Evolutionary conservation across 176 grass and related monocot species (phyloP).

Genomic region (Triticum turgidum): DNA sequence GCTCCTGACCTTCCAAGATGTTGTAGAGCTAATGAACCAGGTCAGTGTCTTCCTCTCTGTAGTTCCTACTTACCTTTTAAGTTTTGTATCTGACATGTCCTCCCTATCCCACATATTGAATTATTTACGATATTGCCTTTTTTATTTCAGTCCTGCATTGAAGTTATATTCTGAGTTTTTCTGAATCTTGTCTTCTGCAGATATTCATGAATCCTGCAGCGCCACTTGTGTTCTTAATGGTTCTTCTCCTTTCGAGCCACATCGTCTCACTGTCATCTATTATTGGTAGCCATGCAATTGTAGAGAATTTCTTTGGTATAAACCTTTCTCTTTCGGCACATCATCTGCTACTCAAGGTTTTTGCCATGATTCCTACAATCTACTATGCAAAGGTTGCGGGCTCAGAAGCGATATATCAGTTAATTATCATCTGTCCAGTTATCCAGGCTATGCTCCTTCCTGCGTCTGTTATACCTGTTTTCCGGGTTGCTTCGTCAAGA

Average conservation of each 20-base stretch:
- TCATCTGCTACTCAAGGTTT: conserved; percentile 61
- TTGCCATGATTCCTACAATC: conserved; percentile 72
- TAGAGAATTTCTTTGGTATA: conserved; percentile 76
- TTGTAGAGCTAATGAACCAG: conserved; percentile 96
- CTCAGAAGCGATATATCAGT: conserved; percentile 86
- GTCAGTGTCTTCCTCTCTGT: conserved; percentile 34
- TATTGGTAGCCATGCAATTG: conserved; percentile 72
- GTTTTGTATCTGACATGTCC: not conserved
- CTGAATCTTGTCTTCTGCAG: conserved; percentile 39
- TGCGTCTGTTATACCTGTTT: conserved; percentile 83
- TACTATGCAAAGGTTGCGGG: conserved; percentile 65
- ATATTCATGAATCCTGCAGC: conserved; percentile 83
- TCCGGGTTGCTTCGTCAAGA: conserved; percentile 86
- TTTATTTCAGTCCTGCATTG: not conserved
- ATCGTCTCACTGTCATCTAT: conserved; percentile 74
- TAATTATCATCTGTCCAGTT: conserved; percentile 89
- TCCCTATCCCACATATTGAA: not conserved
- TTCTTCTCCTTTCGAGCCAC: conserved; percentile 93
- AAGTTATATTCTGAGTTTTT: not conserved
- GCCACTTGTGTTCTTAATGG: conserved; percentile 72
- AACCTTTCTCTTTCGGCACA: conserved; percentile 57
- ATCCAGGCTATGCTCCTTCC: conserved; percentile 93
- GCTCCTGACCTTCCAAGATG: conserved; percentile 81
- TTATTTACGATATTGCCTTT: not conserved
- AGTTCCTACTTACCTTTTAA: conserved; percentile 25